Evolutionary conservation across 2,329 filamentous ascomycete species (phyloP).

Genomic region (Harringtonia lauricola): DNA sequence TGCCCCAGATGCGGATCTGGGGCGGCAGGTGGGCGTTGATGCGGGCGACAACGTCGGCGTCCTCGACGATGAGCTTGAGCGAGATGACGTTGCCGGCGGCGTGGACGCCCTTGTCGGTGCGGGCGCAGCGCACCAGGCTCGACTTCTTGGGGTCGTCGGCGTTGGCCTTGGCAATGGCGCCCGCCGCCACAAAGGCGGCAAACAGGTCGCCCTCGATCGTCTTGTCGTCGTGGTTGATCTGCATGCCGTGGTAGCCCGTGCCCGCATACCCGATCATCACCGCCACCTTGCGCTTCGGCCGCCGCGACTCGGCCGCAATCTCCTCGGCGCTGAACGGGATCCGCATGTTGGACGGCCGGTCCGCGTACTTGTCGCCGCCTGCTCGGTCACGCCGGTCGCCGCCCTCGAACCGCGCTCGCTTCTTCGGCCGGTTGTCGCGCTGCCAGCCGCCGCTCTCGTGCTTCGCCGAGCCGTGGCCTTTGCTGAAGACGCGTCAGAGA

Average conservation of each 20-base stretch:
- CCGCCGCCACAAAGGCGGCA: constrained; percentile 77
- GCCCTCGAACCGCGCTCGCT: constrained; percentile 1
- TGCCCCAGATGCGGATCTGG: constrained; percentile 93
- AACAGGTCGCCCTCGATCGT: constrained; percentile 97
- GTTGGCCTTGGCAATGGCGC: constrained; percentile 93
- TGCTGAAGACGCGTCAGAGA: neutral
- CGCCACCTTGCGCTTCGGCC: constrained; percentile 89
- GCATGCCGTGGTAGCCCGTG: constrained; percentile 95
- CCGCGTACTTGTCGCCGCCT: constrained; percentile 18
- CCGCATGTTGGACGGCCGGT: constrained; percentile 40
- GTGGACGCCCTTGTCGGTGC: constrained; percentile 96
- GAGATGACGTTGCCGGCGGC: constrained; percentile 93
- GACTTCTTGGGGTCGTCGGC: constrained; percentile 96
- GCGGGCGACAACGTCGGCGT: constrained; percentile 73
- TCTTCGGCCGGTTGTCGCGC: constrained; percentile 1
- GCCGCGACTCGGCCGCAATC: constrained; percentile 72
- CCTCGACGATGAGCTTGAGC: constrained; percentile 90
- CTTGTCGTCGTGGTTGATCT: constrained; percentile 72
- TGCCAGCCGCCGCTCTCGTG: neutral
- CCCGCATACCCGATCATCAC: constrained; percentile 93
- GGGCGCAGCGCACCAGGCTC: constrained; percentile 81
- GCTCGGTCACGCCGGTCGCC: neutral
- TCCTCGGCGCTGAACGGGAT: constrained; percentile 61
- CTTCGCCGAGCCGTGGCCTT: neutral
- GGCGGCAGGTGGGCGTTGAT: constrained; percentile 78